Evolutionary conservation across 2,329 filamentous ascomycete genomes (phyloP).

Genomic region (Cladosporium sp.): DNA sequence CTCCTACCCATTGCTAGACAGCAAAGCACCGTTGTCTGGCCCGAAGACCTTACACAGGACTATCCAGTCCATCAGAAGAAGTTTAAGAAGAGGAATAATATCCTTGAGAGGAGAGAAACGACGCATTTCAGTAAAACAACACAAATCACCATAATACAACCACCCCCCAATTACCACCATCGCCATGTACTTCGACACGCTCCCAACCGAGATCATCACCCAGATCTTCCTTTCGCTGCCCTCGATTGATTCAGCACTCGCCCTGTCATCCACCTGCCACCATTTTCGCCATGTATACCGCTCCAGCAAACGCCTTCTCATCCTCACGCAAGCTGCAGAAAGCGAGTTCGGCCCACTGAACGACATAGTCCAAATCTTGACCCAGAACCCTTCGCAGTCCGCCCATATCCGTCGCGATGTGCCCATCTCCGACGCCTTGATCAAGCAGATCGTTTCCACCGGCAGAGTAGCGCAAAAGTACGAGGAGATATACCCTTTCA

Average conservation of each 20-base stretch:
- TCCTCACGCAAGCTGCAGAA: slow-evolving; percentile 56
- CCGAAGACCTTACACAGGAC: slow-evolving; percentile 1
- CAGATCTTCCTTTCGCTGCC: slow-evolving; percentile 57
- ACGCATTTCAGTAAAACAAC: neutral
- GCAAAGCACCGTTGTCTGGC: slow-evolving; percentile 14
- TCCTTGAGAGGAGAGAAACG: slow-evolving; percentile 12
- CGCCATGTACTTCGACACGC: slow-evolving; percentile 55
- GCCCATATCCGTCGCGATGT: slow-evolving; percentile 55
- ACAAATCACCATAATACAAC: slow-evolving; percentile 7
- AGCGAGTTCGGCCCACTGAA: slow-evolving; percentile 58
- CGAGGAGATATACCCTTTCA: slow-evolving; percentile 62
- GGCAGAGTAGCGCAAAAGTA: slow-evolving; percentile 58
- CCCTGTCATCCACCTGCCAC: slow-evolving; percentile 56
- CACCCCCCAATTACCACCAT: slow-evolving; percentile 26
- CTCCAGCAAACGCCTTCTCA: slow-evolving; percentile 55
- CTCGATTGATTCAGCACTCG: slow-evolving; percentile 54
- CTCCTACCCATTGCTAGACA: neutral
- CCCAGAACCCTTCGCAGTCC: slow-evolving; percentile 60
- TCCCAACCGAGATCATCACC: slow-evolving; percentile 60
- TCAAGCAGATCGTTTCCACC: slow-evolving; percentile 56
- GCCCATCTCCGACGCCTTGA: slow-evolving; percentile 55
- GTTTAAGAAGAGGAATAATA: slow-evolving; percentile 8
- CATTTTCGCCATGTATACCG: slow-evolving; percentile 55
- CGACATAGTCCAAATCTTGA: slow-evolving; percentile 60
- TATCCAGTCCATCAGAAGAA: neutral